Percentiles rank a stretch among this genome's conserved stretches.
Conservation (phyloP, 176 grass and related monocot genomes). For the Sorghum bicolor region Sorghum_bicolor_NCBIv3 NC_012870.2:60040501-60041000, state of each 20-base stretch:
- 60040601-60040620: not conserved
- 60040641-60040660: not conserved
- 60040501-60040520: no score
- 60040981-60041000: constrained; percentile 16
- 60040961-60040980: not conserved
- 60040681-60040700: not conserved
- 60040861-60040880: constrained; percentile 17
- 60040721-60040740: not conserved
- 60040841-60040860: constrained; percentile 18
- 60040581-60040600: no score
- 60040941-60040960: constrained; percentile 17
- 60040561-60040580: no score
- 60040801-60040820: not conserved
- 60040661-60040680: not conserved
- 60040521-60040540: no score
- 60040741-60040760: not conserved
- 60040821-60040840: not conserved
- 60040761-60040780: constrained; percentile 37
- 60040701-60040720: not conserved
- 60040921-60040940: not conserved
- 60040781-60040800: constrained; percentile 37
- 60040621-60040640: not conserved
- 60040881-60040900: constrained; percentile 26
- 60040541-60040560: no score
- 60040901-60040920: constrained; percentile 27